These are phyloP conservation scores for Simplicillium sp. DNA, from an alignment of 2,329 filamentous ascomycete genomes.

Conservation along the genomic window DNA sequence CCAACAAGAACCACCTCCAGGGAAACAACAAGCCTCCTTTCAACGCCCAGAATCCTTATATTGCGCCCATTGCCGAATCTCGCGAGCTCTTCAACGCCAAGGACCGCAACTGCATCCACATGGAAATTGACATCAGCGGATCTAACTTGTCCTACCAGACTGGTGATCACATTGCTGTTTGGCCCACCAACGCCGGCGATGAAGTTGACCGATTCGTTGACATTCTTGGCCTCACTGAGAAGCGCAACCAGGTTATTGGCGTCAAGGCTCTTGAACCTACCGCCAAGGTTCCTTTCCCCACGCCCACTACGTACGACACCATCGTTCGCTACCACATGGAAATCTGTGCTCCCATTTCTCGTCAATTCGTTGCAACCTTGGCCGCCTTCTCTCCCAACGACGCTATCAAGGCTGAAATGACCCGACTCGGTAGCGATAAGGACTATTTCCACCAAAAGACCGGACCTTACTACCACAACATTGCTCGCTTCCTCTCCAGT, in stretches of 20 bases:
- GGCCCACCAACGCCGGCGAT: conserved; percentile 89
- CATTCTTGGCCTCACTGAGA: conserved; percentile 64
- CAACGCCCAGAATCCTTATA: conserved; percentile 94
- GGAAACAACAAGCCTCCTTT: conserved; percentile 77
- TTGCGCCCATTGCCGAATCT: conserved; percentile 89
- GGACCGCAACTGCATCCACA: conserved; percentile 89
- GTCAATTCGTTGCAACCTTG: conserved; percentile 83
- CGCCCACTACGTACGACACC: conserved; percentile 91
- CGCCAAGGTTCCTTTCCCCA: conserved; percentile 94
- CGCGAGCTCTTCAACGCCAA: conserved; percentile 81
- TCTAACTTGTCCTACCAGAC: conserved; percentile 92
- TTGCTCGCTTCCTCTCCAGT: conserved; percentile 71
- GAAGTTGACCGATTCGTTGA: conserved; percentile 87
- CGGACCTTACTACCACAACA: conserved; percentile 73
- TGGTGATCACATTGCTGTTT: conserved; percentile 92
- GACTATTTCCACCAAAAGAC: conserved; percentile 91
- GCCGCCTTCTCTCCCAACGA: conserved; percentile 86
- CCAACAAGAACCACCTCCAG: conserved; percentile 91
- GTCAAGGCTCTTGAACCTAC: conserved; percentile 91
- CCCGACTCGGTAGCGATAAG: conserved; percentile 82
- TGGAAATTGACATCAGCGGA: conserved; percentile 85
- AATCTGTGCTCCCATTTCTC: conserved; percentile 88
- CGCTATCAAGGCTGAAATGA: conserved; percentile 75
- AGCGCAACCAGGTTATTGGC: conserved; percentile 72
- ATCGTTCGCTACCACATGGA: conserved; percentile 94